Evolutionary conservation across 2,329 filamentous ascomycete genomes (phyloP).

Genomic region (Trichoderma guizhouense): DNA sequence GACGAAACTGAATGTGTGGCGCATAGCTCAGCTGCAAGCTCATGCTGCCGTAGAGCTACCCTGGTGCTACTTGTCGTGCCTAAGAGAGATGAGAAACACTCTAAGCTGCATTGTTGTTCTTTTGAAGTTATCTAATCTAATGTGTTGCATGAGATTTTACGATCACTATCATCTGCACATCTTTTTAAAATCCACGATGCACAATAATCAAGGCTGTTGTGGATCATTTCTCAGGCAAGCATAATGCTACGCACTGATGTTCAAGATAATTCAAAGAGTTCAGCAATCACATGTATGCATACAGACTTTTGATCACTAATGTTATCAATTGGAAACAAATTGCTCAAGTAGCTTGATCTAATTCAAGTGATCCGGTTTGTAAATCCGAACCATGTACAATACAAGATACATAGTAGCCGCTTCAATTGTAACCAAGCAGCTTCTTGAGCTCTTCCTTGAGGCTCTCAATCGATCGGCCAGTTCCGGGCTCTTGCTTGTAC

Average conservation of each 20-base stretch:
- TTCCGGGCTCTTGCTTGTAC: constrained; percentile 14
- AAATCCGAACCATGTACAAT: background rate
- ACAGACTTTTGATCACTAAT: background rate
- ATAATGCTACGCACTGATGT: background rate
- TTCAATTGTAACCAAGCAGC: background rate
- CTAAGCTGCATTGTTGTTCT: background rate
- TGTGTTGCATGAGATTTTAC: background rate
- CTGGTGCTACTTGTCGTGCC: background rate
- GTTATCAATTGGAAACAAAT: background rate
- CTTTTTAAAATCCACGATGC: too few species aligned
- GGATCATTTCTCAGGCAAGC: background rate
- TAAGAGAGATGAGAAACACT: background rate
- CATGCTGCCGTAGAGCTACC: too few species aligned
- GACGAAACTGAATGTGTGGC: background rate
- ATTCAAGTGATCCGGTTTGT: background rate
- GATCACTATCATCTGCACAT: too few species aligned
- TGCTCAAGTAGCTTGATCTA: background rate
- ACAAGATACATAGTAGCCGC: background rate
- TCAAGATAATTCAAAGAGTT: background rate
- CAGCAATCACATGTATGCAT: background rate
- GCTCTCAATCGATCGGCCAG: background rate
- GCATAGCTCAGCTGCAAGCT: background rate
- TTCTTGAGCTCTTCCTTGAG: background rate
- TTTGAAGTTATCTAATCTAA: background rate
- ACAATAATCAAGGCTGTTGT: background rate